Percentiles rank a stretch among this genome's conserved stretches.
These are phyloP conservation scores for Phytopythium kandeliae DNA, from an alignment of 352 stramenopile species.

Conservation along the genomic window DNA sequence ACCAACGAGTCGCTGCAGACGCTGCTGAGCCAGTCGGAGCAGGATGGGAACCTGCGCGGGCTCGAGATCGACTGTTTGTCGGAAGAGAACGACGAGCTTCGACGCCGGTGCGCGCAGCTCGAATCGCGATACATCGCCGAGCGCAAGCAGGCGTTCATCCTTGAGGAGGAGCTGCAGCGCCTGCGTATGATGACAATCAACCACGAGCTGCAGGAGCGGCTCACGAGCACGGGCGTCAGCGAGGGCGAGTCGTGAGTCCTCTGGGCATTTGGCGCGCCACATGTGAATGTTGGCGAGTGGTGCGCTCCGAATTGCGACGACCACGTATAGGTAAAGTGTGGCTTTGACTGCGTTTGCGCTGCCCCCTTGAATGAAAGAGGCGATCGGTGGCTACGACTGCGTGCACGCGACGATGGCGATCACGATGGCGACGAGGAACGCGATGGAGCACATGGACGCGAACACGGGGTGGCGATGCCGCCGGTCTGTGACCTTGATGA, in stretches of 20 bases:
- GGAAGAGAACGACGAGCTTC: constrained; percentile 76
- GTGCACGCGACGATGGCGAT: constrained; percentile 64
- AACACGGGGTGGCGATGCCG: constrained; percentile 65
- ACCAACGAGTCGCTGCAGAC: constrained; percentile 65
- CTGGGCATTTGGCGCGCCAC: neutral
- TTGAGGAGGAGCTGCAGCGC: constrained; percentile 62
- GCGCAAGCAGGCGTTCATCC: constrained; percentile 45
- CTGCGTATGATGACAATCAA: constrained; percentile 44
- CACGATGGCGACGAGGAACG: constrained; percentile 56
- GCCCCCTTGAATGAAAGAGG: too few relatives aligned
- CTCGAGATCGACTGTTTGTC: constrained; percentile 71
- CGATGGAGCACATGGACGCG: constrained; percentile 62
- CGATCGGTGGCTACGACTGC: too few relatives aligned
- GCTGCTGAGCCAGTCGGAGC: constrained; percentile 51
- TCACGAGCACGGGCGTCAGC: constrained; percentile 1
- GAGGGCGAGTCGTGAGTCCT: neutral
- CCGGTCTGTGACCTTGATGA: constrained; percentile 72
- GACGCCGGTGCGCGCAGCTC: constrained; percentile 49
- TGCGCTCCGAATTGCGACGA: neutral
- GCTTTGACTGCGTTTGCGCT: too few relatives aligned
- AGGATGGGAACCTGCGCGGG: constrained; percentile 48
- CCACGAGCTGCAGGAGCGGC: constrained; percentile 32
- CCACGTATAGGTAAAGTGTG: constrained; percentile 4
- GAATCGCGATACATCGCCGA: constrained; percentile 68
- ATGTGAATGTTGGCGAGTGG: neutral